These are phyloP conservation scores for Trypanosoma caninum DNA, from an alignment of 208 protist genomes.

Conservation along the genomic window DNA sequence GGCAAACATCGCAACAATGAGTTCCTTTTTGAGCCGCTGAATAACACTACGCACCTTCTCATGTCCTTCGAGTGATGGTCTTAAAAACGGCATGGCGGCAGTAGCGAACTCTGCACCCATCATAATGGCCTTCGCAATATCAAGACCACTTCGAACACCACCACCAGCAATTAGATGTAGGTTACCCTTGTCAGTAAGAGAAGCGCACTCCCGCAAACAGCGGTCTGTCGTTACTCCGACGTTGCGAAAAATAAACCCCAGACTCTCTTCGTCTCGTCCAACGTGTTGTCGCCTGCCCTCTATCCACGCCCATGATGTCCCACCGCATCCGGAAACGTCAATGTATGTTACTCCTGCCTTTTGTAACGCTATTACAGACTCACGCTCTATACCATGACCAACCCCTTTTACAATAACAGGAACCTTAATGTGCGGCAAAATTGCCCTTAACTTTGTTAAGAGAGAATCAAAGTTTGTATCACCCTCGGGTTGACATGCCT, in stretches of 20 bases:
- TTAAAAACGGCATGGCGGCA: slow-evolving; percentile 87
- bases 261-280: slow-evolving; percentile 55
- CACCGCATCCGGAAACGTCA: slow-evolving; percentile 87
- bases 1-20: slow-evolving; percentile 86
- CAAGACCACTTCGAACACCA: slow-evolving; percentile 83
- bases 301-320: slow-evolving; percentile 92
- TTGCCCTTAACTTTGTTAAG: slow-evolving; percentile 56
- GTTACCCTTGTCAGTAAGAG: slow-evolving; percentile 37
- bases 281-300: slow-evolving; percentile 76
- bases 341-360: slow-evolving; percentile 80
- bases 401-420: slow-evolving; percentile 90
- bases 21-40: slow-evolving; percentile 69
- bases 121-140: slow-evolving; percentile 84
- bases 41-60: slow-evolving; percentile 71
- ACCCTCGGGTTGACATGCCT: slow-evolving; percentile 89
- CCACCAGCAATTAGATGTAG: slow-evolving; percentile 86
- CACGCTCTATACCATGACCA: slow-evolving; percentile 86
- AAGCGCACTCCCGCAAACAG: slow-evolving; percentile 60
- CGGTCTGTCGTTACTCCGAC: slow-evolving; percentile 85
- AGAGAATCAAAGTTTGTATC: slow-evolving; percentile 89
- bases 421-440: slow-evolving; percentile 81
- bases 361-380: slow-evolving; percentile 60
- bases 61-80: slow-evolving; percentile 67
- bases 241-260: slow-evolving; percentile 87
- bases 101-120: slow-evolving; percentile 81